Conservation (phyloP, 495 filamentous ascomycete genomes). For the Trichocladium uniseriatum region DNA sequence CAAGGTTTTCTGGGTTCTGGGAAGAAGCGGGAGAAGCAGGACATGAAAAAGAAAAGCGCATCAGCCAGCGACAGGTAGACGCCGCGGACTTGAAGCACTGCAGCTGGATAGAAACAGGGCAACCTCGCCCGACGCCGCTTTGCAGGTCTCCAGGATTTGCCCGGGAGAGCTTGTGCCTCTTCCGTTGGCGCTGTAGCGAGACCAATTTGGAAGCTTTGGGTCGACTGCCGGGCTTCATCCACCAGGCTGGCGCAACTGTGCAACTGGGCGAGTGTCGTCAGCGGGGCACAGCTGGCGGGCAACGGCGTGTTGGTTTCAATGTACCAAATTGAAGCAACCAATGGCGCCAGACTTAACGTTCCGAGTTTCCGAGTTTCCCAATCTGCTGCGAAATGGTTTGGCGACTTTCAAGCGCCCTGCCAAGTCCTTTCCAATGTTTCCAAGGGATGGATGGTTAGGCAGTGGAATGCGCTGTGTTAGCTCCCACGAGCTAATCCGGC, state of each 20-base stretch:
- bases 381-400: too few species aligned
- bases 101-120: constrained; percentile 1
- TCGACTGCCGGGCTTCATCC: neutral
- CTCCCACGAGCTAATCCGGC: too few species aligned
- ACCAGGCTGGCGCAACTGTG: neutral
- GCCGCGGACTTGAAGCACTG: neutral
- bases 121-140: constrained; percentile 7
- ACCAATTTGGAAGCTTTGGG: constrained; percentile 6
- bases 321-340: neutral
- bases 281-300: neutral
- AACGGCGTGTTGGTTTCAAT: constrained; percentile 1
- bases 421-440: too few species aligned
- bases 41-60: neutral
- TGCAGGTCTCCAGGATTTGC: neutral
- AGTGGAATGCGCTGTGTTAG: too few species aligned
- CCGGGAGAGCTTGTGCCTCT: neutral
- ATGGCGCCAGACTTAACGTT: neutral
- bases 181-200: neutral
- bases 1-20: constrained; percentile 4
- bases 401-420: too few species aligned
- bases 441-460: too few species aligned
- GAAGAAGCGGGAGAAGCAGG: neutral
- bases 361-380: too few species aligned
- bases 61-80: neutral
- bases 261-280: neutral